Evolutionary conservation across 2,329 filamentous ascomycete species (phyloP), one percentile per base, ranked within the genome.

Genomic region (Thielaviopsis euricoi): DNA sequence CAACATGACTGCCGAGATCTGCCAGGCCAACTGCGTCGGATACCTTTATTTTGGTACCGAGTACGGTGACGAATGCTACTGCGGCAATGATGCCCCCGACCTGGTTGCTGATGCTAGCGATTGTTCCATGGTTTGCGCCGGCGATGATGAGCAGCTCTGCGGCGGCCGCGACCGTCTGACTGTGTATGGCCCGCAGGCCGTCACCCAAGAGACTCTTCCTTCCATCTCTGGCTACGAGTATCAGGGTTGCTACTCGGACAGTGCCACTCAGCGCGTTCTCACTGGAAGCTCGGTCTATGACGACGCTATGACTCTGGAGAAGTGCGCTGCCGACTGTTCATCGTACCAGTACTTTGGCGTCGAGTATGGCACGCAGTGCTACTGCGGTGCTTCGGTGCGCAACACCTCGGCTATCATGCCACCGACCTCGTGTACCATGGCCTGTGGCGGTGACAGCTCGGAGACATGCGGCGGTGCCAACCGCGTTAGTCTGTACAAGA

Each of bases 291-390:
- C 12, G 10, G 12, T 25, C 49, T 23, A 51, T 25, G 49, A 51
- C 49, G 54, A 60, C 6, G 63, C 64, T 59, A 69, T 70, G 67
- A 70, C 67, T 57, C 67, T 69, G 62, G 65, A 67, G 52, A 58
- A 61, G 43, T 70, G 68, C 61, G 67, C 68, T 15, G 61, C 57
- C 1, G 66, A 66, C 62, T 73, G 71, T 60, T 63, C 64, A 15
- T 62, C 62, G 6, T 74, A 66, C 63, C 67, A 66, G 56, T 73
- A 71, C 64, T 73, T 73, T 53, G 71, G 71, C n/a, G 68, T 69
- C 15, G 68, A 72, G 62, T 72, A 69, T 61, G 65, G 67, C 55
- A 62, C 58, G 50, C 70, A 72, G 59, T 72, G 70, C 64, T 72
- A 70, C 64, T 70, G 68, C 58, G 68, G 68, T 46, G 66, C 66